phyloP scores from a whole-genome alignment of 306 rosid species.

The Sophora flavescens region DNA sequence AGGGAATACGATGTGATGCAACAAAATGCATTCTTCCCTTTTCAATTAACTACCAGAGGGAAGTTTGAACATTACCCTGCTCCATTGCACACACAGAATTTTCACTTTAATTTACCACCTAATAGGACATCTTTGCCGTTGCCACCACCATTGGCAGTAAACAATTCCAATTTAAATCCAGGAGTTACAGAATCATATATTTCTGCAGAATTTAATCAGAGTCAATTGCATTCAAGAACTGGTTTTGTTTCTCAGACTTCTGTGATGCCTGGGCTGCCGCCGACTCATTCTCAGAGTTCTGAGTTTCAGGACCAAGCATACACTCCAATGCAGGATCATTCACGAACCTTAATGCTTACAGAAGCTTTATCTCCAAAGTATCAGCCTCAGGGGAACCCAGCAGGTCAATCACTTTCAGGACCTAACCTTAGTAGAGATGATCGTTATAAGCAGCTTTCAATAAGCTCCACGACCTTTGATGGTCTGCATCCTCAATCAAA shows the following conservation, averaged over 20 bases:
- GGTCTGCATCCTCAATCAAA: slow-evolving; percentile 58
- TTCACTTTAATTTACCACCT: slow-evolving; percentile 59
- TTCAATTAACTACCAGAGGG: slow-evolving; percentile 57
- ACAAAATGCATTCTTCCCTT: slow-evolving; percentile 65
- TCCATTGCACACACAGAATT: slow-evolving; percentile 53
- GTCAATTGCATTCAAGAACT: slow-evolving; percentile 57
- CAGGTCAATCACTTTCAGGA: slow-evolving; percentile 54
- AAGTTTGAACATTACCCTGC: slow-evolving; percentile 59
- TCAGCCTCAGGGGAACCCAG: slow-evolving; percentile 48
- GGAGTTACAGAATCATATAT: slow-evolving; percentile 53
- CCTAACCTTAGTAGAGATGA: slow-evolving; percentile 55
- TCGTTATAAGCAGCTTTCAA: slow-evolving; percentile 50
- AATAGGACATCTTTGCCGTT: slow-evolving; percentile 65
- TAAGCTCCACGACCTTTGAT: slow-evolving; percentile 53
- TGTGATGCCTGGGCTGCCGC: slow-evolving; percentile 53
- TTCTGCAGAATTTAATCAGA: slow-evolving; percentile 67
- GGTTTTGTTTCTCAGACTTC: slow-evolving; percentile 63
- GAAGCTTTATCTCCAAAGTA: slow-evolving; percentile 59
- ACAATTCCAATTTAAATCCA: slow-evolving; percentile 54
- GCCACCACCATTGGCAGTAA: slow-evolving; percentile 44
- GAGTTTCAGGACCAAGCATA: slow-evolving; percentile 59
- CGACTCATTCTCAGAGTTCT: slow-evolving; percentile 55
- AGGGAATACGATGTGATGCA: slow-evolving; percentile 53
- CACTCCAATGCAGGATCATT: slow-evolving; percentile 61
- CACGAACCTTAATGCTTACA: slow-evolving; percentile 49